Percentiles rank a stretch among this genome's conserved stretches.
Evolutionary conservation across 2,329 filamentous ascomycete species (phyloP).

Genomic region (Aureobasidium uvarum): DNA sequence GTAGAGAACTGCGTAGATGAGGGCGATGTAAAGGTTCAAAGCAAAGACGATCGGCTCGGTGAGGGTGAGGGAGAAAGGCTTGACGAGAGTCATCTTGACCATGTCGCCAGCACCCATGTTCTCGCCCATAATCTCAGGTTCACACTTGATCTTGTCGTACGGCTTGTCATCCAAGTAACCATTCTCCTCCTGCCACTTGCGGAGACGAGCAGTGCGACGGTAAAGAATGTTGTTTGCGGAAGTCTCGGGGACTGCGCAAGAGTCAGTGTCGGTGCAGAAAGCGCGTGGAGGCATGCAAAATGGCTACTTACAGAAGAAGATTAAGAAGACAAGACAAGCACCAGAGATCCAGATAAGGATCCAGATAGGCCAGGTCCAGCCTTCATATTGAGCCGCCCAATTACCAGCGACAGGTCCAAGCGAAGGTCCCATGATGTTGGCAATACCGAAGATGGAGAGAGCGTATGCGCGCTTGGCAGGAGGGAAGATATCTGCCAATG

Average conservation of each 20-base stretch:
- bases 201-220: conserved; percentile 42
- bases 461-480: conserved; percentile 42
- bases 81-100: conserved; percentile 44
- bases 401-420: conserved; percentile 45
- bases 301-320: conserved; percentile 35
- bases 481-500: conserved; percentile 46
- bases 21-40: conserved; percentile 46
- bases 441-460: conserved; percentile 44
- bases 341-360: conserved; percentile 44
- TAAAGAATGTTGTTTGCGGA: conserved; percentile 43
- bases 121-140: conserved; percentile 42
- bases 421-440: conserved; percentile 44
- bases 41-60: conserved; percentile 43
- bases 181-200: conserved; percentile 41
- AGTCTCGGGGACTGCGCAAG: background rate
- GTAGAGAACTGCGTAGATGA: conserved; percentile 46
- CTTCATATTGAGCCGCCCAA: conserved; percentile 41
- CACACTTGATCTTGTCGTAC: conserved; percentile 42
- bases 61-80: conserved; percentile 46
- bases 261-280: too few species aligned
- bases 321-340: conserved; percentile 41
- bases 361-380: conserved; percentile 46
- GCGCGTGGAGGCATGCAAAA: background rate
- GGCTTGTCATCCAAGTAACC: conserved; percentile 36
- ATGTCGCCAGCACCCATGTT: conserved; percentile 43